phyloP scores from a whole-genome alignment of 345 rosid species.

The Hypericum androsaemum region DNA sequence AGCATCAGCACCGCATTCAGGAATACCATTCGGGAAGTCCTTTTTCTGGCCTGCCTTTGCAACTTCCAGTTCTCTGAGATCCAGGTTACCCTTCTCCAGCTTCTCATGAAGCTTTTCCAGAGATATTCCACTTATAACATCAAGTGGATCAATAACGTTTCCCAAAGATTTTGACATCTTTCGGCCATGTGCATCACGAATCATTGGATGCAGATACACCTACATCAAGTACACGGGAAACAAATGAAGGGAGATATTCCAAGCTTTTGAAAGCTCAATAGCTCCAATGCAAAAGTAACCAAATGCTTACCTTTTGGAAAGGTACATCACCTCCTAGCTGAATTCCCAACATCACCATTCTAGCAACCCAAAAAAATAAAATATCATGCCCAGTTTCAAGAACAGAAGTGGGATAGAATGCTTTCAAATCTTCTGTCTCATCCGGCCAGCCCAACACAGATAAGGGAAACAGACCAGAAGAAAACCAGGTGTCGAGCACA shows the following conservation, averaged over 20 bases:
- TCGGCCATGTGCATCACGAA: slow-evolving; percentile 96
- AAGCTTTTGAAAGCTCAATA: not conserved
- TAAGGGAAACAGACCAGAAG: slow-evolving; percentile 83
- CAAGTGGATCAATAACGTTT: slow-evolving; percentile 90
- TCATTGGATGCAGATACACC: slow-evolving; percentile 95
- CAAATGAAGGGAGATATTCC: slow-evolving; percentile 1
- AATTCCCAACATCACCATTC: slow-evolving; percentile 93
- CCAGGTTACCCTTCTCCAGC: slow-evolving; percentile 79
- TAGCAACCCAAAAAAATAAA: slow-evolving; percentile 95
- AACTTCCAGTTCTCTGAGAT: slow-evolving; percentile 45
- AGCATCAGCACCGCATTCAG: slow-evolving; percentile 98
- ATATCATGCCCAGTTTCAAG: slow-evolving; percentile 98
- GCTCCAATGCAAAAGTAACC: not conserved
- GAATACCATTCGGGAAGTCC: slow-evolving; percentile 82
- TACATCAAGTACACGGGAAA: slow-evolving; percentile 14
- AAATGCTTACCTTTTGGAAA: slow-evolving; percentile 55
- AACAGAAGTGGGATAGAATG: slow-evolving; percentile 85
- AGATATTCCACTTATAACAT: slow-evolving; percentile 73
- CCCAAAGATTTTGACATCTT: slow-evolving; percentile 95
- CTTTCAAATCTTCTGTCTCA: slow-evolving; percentile 71
- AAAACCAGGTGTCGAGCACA: slow-evolving; percentile 98
- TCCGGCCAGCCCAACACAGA: slow-evolving; percentile 93
- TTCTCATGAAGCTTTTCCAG: slow-evolving; percentile 80
- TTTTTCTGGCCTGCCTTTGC: slow-evolving; percentile 77
- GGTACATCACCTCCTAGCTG: slow-evolving; percentile 85